phyloP scores from a whole-genome alignment of 805 yeast genomes.

The Cyberlindnera maritima region DNA sequence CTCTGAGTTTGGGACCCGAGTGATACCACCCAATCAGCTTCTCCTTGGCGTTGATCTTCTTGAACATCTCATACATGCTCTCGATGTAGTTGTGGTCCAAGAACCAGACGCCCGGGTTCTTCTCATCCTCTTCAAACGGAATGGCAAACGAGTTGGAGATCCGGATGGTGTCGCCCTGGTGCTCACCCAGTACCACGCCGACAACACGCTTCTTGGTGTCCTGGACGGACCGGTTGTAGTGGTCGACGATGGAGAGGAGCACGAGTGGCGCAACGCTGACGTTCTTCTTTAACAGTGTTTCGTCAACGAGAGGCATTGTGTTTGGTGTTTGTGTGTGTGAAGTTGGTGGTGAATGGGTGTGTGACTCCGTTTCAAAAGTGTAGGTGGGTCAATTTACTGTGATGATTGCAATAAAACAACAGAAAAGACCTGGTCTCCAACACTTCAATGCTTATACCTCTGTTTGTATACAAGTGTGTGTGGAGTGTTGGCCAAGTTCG shows the following conservation, averaged over 20 bases:
- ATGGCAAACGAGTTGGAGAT: conserved; percentile 94
- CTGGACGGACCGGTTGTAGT: conserved; percentile 82
- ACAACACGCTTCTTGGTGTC: conserved; percentile 78
- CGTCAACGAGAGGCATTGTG: conserved; percentile 21
- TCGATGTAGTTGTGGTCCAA: conserved; percentile 95
- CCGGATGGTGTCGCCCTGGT: conserved; percentile 46
- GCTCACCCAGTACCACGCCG: conserved; percentile 91
- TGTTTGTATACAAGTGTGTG: too few relatives aligned
- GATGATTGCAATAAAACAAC: too few relatives aligned
- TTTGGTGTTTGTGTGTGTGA: background rate
- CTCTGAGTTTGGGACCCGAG: conserved; percentile 88
- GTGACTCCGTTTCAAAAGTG: too few relatives aligned
- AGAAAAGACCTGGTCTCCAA: too few relatives aligned
- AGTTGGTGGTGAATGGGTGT: background rate
- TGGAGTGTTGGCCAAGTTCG: conserved; percentile 1
- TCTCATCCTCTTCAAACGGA: conserved; percentile 96
- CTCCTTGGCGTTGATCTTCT: conserved; percentile 96
- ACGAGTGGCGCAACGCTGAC: conserved; percentile 96
- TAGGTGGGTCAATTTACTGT: too few relatives aligned
- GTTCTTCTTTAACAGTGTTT: conserved; percentile 36
- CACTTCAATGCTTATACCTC: too few relatives aligned
- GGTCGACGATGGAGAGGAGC: conserved; percentile 90
- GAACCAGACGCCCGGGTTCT: conserved; percentile 91
- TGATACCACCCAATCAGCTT: conserved; percentile 99
- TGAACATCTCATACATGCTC: conserved; percentile 96